Base-by-base conservation (phyloP, 805 yeast genomes). In the Candida saitoana region DNA sequence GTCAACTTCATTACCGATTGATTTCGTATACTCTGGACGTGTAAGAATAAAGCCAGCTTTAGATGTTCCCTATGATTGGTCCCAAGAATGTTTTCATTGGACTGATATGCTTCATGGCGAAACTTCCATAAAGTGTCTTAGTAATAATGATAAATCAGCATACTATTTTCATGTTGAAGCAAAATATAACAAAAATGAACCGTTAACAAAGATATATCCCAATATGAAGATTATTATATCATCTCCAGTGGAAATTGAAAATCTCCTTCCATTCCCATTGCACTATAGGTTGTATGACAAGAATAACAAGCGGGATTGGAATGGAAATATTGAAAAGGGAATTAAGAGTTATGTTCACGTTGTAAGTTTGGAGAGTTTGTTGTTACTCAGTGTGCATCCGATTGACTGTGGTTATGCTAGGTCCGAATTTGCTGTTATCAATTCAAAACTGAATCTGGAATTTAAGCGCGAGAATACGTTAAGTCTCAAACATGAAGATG, bases 191-290 rank as follows among this genome's bases (percentile, higher is more conserved):
- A 58, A 65, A 14, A 70, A 74, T n/a, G 95, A 87, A 48, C 89
- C 88, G 0, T 64, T 89, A 18, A 75, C 86, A 0, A 70, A 73
- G 44, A 74, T 86, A 1, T 95, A 87, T 54, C 99, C 99, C 0
- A 93, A 87, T 52, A 75, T 91, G 86, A 74, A 71, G 6, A 64
- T 93, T 18, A 74, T 80, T 3, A 64, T 93, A 5, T 80, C 93
- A 0, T 87, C 98, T 0, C 98, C 99, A 0, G 63, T 93, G 36
- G 87, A 86, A 50, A 71, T 93, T 44, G 89, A 86, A 50, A 93
- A 93, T 54, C 66, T 88, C 39, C 60, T 95, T 38, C 98, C 99
- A 0, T 85, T 76, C 56, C 96, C 87, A 51, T 62, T 91, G 34
- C 71, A 77, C 15, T 88, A 84, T 63, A 70, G 84, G 43, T 70